These are phyloP conservation scores for Mrakia gelida DNA, from an alignment of 768 basidiomycete genomes.

Conservation along the genomic window DNA sequence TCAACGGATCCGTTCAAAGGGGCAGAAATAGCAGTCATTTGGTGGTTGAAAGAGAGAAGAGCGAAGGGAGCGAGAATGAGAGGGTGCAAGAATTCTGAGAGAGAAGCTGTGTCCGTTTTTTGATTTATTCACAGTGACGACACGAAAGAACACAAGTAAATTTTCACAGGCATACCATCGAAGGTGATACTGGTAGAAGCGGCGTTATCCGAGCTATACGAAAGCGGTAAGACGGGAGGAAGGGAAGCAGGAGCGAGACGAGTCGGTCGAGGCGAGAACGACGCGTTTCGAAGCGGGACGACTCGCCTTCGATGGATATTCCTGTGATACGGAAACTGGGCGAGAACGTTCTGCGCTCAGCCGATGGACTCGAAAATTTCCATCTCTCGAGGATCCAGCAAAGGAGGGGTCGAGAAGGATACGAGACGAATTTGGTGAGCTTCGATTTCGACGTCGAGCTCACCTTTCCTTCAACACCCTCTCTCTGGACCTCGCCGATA, in stretches of 20 bases:
- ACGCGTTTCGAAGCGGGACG: not conserved
- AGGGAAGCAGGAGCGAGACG: not conserved
- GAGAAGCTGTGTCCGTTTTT: not conserved
- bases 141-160: not conserved
- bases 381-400: no score
- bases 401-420: no score
- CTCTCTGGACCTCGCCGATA: no score
- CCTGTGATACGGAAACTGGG: no score
- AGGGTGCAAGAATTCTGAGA: no score
- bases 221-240: not conserved
- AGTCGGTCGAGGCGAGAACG: not conserved
- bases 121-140: no score
- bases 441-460: no score
- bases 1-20: constrained; percentile 4
- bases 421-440: no score
- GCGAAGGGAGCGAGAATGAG: not conserved
- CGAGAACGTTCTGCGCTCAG: no score
- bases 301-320: no score
- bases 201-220: not conserved
- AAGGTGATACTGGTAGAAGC: not conserved
- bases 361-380: no score
- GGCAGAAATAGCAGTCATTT: constrained; percentile 3
- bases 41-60: not conserved
- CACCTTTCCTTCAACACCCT: no score
- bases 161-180: not conserved